Conservation (phyloP, 2,329 filamentous ascomycete species). For the Orbilia javanica region DNA sequence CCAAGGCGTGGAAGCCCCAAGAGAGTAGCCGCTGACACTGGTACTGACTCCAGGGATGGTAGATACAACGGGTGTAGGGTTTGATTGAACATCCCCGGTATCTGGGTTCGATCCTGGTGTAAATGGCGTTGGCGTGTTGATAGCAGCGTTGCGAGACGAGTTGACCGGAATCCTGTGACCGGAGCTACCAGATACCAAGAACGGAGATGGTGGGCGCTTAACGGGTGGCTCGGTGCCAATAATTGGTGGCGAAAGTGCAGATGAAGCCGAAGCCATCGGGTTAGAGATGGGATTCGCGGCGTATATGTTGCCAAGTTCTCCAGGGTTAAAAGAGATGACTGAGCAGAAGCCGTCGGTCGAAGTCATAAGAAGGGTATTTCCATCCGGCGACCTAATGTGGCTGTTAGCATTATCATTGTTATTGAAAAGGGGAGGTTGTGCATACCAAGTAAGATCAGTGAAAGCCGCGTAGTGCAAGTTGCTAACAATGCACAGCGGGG, state of each 20-base stretch:
- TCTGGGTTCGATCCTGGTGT: slow-evolving; percentile 69
- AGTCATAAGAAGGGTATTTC: slow-evolving; percentile 86
- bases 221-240: slow-evolving; percentile 62
- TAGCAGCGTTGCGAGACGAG: slow-evolving; percentile 66
- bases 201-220: slow-evolving; percentile 64
- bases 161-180: slow-evolving; percentile 38
- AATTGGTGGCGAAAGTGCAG: slow-evolving; percentile 30
- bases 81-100: slow-evolving; percentile 34
- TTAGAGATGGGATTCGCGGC: slow-evolving; percentile 70
- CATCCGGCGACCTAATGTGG: slow-evolving; percentile 78
- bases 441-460: slow-evolving; percentile 93
- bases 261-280: slow-evolving; percentile 39
- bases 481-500: slow-evolving; percentile 92
- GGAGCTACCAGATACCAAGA: slow-evolving; percentile 61
- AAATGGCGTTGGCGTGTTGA: slow-evolving; percentile 76
- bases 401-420: slow-evolving; percentile 60
- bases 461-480: slow-evolving; percentile 98
- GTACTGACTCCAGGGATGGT: slow-evolving; percentile 61
- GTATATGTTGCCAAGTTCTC: slow-evolving; percentile 87
- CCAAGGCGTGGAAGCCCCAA: slow-evolving; percentile 71
- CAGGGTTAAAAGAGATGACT: slow-evolving; percentile 82
- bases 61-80: slow-evolving; percentile 56
- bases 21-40: slow-evolving; percentile 73
- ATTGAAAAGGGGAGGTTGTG: slow-evolving; percentile 50
- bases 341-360: slow-evolving; percentile 99